A percentile compares a stretch with the other conserved stretches of the same genome.
These are phyloP conservation scores for Nidula niveotomentosa DNA, from an alignment of 1,284 basidiomycete genomes.

Conservation along the genomic window DNA sequence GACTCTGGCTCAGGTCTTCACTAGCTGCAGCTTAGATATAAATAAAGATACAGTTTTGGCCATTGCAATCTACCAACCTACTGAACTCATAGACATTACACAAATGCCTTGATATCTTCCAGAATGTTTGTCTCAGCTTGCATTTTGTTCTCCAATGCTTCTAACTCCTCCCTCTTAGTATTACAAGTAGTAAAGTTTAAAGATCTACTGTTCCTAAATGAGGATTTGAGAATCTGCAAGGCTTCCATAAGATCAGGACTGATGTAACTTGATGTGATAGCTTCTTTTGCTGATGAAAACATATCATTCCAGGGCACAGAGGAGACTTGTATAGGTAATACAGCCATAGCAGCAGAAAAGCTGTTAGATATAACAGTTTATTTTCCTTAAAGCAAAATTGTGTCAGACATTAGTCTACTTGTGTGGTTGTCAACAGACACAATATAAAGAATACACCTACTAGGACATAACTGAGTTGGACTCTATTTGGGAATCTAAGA, in stretches of 20 bases:
- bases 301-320: background rate
- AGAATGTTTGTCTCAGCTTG: background rate
- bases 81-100: background rate
- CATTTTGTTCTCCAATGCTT: background rate
- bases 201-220: background rate
- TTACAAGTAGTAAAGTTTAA: background rate
- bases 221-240: background rate
- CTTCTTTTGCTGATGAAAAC: background rate
- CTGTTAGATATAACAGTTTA: background rate
- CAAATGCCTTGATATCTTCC: background rate
- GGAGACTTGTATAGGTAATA: background rate
- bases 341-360: background rate
- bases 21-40: too few relatives aligned
- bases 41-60: too few relatives aligned
- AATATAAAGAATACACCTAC: too few relatives aligned
- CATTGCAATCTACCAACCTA: too few relatives aligned
- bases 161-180: background rate
- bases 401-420: background rate
- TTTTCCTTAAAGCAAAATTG: background rate
- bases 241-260: background rate
- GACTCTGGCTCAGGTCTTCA: too few relatives aligned
- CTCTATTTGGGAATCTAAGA: background rate
- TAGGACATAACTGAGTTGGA: background rate
- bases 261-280: background rate
- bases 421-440: too few relatives aligned